Evolutionary conservation across 306 rosid genomes (phyloP).

Genomic region (Cucumis sativus): Cucumber_9930_V3 NC_026660.2:16489501-16490000

Average conservation of each 20-base stretch:
- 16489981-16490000: slow-evolving; percentile 16
- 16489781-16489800: slow-evolving; percentile 27
- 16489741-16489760: slow-evolving; percentile 5
- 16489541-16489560: slow-evolving; percentile 7
- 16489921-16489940: slow-evolving; percentile 47
- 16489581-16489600: slow-evolving; percentile 1
- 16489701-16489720: slow-evolving; percentile 12
- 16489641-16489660: not conserved
- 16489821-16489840: not conserved
- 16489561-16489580: slow-evolving; percentile 14
- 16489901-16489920: slow-evolving; percentile 58
- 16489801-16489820: slow-evolving; percentile 10
- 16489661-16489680: slow-evolving; percentile 18
- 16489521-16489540: slow-evolving; percentile 21
- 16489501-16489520: slow-evolving; percentile 24
- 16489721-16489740: slow-evolving; percentile 9
- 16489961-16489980: slow-evolving; percentile 15
- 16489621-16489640: slow-evolving; percentile 20
- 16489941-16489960: slow-evolving; percentile 18
- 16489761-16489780: slow-evolving; percentile 12
- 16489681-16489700: slow-evolving; percentile 27
- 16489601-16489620: not conserved
- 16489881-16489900: slow-evolving; percentile 20
- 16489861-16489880: slow-evolving; percentile 23
- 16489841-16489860: slow-evolving; percentile 19